These are phyloP conservation scores for Crithidia bombi DNA, from an alignment of 208 protist genomes.

Conservation along the genomic window DNA sequence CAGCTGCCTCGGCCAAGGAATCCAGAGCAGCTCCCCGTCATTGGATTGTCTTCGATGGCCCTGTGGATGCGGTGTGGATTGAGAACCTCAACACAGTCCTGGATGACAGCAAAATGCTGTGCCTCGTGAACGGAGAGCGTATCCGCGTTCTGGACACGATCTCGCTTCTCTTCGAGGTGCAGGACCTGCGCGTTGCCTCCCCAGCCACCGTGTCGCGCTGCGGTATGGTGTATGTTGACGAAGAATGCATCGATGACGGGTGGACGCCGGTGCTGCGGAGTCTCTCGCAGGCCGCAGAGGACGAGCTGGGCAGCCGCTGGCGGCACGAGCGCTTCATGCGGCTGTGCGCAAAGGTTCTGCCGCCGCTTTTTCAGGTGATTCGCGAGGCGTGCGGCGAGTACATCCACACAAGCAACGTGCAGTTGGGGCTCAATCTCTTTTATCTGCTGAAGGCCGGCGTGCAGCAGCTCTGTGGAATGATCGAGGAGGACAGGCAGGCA, in stretches of 20 bases:
- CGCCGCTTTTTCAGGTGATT: constrained; percentile 73
- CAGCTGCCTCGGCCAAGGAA: constrained; percentile 34
- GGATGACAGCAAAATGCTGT: constrained; percentile 98
- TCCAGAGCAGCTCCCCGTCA: constrained; percentile 58
- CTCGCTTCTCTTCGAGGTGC: constrained; percentile 98
- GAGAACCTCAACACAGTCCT: constrained; percentile 99
- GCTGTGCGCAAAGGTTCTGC: constrained; percentile 67
- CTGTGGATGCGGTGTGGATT: constrained; percentile 99
- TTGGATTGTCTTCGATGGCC: constrained; percentile 98
- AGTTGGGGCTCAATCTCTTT: constrained; percentile 88
- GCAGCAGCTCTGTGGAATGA: constrained; percentile 35
- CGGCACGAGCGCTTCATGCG: constrained; percentile 78
- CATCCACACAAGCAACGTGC: constrained; percentile 82
- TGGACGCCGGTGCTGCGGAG: constrained; percentile 75
- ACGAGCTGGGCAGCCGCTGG: constrained; percentile 55
- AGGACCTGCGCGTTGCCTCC: constrained; percentile 96
- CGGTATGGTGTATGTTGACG: constrained; percentile 98
- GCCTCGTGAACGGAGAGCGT: constrained; percentile 96
- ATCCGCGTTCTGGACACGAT: constrained; percentile 93
- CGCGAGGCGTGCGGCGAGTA: constrained; percentile 88
- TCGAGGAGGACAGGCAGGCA: constrained; percentile 40
- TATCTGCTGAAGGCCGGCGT: constrained; percentile 76
- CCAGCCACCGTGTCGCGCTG: constrained; percentile 98
- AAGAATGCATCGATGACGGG: constrained; percentile 82
- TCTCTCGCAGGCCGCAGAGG: constrained; percentile 50